phyloP scores from a whole-genome alignment of 495 filamentous ascomycete genomes.

The Aspergillus baeticus region DNA sequence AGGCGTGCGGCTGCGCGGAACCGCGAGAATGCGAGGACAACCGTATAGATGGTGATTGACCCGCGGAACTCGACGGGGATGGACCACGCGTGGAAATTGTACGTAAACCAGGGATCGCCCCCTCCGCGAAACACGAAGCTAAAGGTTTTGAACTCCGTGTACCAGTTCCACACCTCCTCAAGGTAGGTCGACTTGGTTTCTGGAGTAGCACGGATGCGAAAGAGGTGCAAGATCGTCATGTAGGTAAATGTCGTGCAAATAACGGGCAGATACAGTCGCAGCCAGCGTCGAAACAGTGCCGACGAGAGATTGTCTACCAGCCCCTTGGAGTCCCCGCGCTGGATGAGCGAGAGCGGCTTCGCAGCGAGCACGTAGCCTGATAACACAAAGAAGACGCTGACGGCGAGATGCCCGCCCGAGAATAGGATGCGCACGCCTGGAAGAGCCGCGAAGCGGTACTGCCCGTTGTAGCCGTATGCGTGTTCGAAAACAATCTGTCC shows the following conservation, averaged over 20 bases:
- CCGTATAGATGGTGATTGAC: constrained; percentile 46
- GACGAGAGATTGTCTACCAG: constrained; percentile 38
- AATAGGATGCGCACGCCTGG: constrained; percentile 42
- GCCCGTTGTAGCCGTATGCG: constrained; percentile 28
- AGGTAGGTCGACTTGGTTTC: constrained; percentile 34
- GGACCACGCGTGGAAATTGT: constrained; percentile 49
- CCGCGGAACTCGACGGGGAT: constrained; percentile 51
- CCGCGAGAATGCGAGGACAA: constrained; percentile 36
- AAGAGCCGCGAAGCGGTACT: constrained; percentile 35
- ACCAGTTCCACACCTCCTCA: constrained; percentile 54
- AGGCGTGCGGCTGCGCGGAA: constrained; percentile 36
- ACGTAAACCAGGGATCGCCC: constrained; percentile 48
- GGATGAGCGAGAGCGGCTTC: constrained; percentile 50
- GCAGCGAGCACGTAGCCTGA: constrained; percentile 56
- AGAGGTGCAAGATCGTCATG: constrained; percentile 49
- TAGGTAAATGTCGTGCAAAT: constrained; percentile 48
- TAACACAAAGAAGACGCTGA: constrained; percentile 60
- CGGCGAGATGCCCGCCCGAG: constrained; percentile 50
- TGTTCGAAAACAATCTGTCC: constrained; percentile 26
- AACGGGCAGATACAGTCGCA: constrained; percentile 43
- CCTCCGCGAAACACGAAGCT: constrained; percentile 52
- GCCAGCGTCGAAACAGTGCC: constrained; percentile 46
- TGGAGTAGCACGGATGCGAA: constrained; percentile 42
- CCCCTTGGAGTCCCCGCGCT: constrained; percentile 36
- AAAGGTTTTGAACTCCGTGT: constrained; percentile 58